Conservation (phyloP, 208 protist genomes). For the Acanthamoeba royreba region DNA sequence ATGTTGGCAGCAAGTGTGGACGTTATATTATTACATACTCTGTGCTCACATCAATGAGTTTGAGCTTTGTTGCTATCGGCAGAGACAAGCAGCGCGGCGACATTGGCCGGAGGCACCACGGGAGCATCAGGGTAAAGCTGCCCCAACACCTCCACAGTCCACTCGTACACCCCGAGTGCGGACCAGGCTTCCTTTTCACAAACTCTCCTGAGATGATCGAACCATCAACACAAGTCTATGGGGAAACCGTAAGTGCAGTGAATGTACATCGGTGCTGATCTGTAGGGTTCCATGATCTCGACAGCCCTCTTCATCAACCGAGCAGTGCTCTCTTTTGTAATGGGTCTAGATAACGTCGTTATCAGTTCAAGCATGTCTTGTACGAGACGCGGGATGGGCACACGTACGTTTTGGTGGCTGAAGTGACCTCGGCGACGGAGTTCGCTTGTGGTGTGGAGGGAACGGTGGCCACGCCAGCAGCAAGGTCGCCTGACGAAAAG, state of each 20-base stretch:
- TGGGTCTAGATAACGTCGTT: not conserved
- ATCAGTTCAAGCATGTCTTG: not conserved
- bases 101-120: not conserved
- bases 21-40: too few species aligned
- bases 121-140: not conserved
- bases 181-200: not conserved
- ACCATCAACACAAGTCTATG: too few species aligned
- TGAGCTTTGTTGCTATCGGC: too few species aligned
- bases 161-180: not conserved
- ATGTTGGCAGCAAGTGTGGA: too few species aligned
- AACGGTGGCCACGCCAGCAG: not conserved
- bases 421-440: not conserved
- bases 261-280: not conserved
- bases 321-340: not conserved
- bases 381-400: too few species aligned
- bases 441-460: not conserved
- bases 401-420: too few species aligned
- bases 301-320: not conserved
- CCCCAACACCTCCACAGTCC: not conserved
- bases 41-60: too few species aligned
- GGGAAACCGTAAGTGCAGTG: too few species aligned
- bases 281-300: not conserved
- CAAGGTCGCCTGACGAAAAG: not conserved
- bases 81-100: not conserved
- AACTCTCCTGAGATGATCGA: not conserved